phyloP scores from a whole-genome alignment of 352 stramenopile species.

The Globisporangium lucens region DNA sequence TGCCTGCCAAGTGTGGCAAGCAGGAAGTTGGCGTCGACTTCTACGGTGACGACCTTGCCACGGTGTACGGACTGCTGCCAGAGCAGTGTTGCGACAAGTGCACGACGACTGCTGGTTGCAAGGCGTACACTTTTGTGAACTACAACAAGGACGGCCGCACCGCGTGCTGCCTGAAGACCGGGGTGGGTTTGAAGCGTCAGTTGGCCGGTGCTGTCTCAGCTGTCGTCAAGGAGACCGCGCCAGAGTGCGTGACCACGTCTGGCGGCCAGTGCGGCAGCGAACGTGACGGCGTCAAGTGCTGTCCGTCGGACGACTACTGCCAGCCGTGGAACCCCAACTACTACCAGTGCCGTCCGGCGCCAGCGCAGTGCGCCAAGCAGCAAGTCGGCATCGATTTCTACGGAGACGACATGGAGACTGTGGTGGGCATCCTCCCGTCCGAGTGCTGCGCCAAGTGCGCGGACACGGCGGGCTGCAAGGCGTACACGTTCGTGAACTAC shows the following conservation, averaged over 20 bases:
- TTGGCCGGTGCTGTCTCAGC: not conserved
- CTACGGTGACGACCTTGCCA: not conserved
- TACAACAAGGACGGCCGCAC: not conserved
- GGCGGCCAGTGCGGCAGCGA: not conserved
- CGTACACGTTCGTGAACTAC: constrained; percentile 50
- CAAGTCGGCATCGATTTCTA: not conserved
- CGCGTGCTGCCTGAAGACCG: not conserved
- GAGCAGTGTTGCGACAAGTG: not conserved
- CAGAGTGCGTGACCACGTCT: not conserved
- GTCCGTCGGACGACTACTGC: constrained; percentile 18
- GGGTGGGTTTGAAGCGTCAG: not conserved
- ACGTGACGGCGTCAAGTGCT: not conserved
- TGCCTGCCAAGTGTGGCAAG: not conserved
- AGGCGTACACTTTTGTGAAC: not conserved
- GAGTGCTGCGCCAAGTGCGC: constrained; percentile 46
- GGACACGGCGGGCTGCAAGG: constrained; percentile 37
- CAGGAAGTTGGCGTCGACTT: not conserved
- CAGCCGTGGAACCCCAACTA: constrained; percentile 27
- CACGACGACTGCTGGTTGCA: not conserved
- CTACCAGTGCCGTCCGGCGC: constrained; percentile 23
- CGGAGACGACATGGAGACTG: not conserved
- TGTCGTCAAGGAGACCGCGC: not conserved
- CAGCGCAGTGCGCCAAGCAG: not conserved
- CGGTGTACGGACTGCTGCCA: not conserved
- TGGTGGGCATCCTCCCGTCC: not conserved